A percentile compares a stretch with the other conserved stretches of the same genome.
Evolutionary conservation across 106 monocot genomes (phyloP).

Genomic region (Dendrobium nobile): DNA sequence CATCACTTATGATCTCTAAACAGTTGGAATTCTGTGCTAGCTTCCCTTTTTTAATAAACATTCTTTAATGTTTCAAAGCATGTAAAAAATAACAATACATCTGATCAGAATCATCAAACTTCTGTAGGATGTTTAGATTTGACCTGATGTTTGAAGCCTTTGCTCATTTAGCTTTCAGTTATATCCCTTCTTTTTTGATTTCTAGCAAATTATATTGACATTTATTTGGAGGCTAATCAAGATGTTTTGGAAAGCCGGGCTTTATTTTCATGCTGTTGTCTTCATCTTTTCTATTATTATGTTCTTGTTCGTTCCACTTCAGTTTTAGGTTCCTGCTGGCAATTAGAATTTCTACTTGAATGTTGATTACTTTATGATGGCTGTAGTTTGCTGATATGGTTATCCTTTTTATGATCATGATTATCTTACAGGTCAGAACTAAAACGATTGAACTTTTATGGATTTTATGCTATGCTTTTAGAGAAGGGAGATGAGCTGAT

Average conservation of each 20-base stretch:
- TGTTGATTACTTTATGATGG: neutral
- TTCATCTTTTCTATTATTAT: neutral
- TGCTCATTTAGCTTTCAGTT: neutral
- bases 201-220: neutral
- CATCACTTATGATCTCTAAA: neutral
- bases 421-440: conserved; percentile 54
- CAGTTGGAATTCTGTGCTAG: neutral
- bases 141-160: neutral
- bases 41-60: neutral
- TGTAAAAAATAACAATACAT: neutral
- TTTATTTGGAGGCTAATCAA: neutral
- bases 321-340: neutral
- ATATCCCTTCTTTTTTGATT: neutral
- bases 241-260: neutral
- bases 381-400: neutral
- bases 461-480: conserved; percentile 74
- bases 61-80: neutral
- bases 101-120: neutral
- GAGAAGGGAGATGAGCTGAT: conserved; percentile 64
- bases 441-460: conserved; percentile 63
- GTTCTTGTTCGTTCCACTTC: neutral
- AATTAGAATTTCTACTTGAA: conserved; percentile 1
- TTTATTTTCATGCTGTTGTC: neutral
- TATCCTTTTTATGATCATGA: neutral
- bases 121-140: neutral